Base-by-base conservation (phyloP, 2,329 filamentous ascomycete species). In the Endothia cerciana region DNA sequence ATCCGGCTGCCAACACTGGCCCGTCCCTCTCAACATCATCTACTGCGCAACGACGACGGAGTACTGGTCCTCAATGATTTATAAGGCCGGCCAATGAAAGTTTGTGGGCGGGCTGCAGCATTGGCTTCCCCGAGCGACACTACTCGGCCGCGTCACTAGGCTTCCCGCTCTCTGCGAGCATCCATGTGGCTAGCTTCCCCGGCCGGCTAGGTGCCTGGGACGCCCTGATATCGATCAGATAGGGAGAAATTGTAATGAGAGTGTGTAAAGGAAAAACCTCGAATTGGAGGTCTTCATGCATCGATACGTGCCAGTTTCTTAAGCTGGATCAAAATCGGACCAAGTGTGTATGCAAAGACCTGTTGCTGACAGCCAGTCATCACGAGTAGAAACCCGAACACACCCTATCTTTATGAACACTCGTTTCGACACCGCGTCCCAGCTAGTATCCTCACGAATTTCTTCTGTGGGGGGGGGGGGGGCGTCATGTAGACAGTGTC, bases 101-200 rank as follows among this genome's bases (percentile, higher is more conserved):
- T 0, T 3, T 11, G 13, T 11, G 51, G 49, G 45, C 38, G 25
- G 56, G 19, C 51, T 51, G 33, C 64, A 41, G 53, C 49, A 60
- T 43, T 59, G 63, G 40, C 59, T 59, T 53, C 55, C 38, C 59
- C 40, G 25, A 33, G 41, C 58, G 22, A 45, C 38, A 40, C 56
- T 45, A n/a, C 28, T 33, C 36, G 28, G 38, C 51, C 28, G 51
- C 36, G 51, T 55, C 30, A 55, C 51, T 36, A 36, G 17, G 33
- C 36, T n/a, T 64, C 51, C 36, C 49, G n/a, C 58, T 41, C n/a
- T 41, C 65, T 61, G 51, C 33, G 43, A 36, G 47, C 36, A 28
- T 28, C 43, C 43, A 36, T 43, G 36, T 38, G 60, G 53, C 65
- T 47, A 59, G 38, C 53, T 57, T n/a, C n/a, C 53, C 65, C 51